Evolutionary conservation across 345 rosid genomes (phyloP).

Genomic region (Citrus mangshanensis): DNA sequence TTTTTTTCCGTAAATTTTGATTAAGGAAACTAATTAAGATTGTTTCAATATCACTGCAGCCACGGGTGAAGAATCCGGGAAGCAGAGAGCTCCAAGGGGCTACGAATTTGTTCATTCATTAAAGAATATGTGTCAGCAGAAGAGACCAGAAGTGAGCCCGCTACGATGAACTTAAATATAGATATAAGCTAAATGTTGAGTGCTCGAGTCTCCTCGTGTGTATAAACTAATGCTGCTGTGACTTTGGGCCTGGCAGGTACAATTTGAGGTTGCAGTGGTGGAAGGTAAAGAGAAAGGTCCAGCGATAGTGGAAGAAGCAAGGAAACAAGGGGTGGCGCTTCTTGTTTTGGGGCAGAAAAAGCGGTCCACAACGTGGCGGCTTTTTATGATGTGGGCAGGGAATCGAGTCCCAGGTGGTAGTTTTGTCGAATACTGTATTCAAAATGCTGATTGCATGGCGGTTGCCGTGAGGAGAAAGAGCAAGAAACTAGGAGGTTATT

Average conservation of each 20-base stretch:
- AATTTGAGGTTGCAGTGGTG: slow-evolving; percentile 57
- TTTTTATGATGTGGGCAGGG: slow-evolving; percentile 76
- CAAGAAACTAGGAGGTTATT: slow-evolving; percentile 81
- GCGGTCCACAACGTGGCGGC: slow-evolving; percentile 73
- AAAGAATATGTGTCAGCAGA: slow-evolving; percentile 59
- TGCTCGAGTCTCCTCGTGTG: too few species aligned
- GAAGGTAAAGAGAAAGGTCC: slow-evolving; percentile 84
- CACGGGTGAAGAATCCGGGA: slow-evolving; percentile 31
- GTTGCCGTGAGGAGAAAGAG: slow-evolving; percentile 80
- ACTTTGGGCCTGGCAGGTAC: slow-evolving; percentile 35
- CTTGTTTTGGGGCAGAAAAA: slow-evolving; percentile 77
- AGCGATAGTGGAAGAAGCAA: slow-evolving; percentile 78
- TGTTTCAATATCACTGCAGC: slow-evolving; percentile 11
- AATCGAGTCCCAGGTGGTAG: slow-evolving; percentile 41
- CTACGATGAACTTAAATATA: too few species aligned
- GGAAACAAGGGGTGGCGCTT: slow-evolving; percentile 52
- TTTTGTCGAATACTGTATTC: slow-evolving; percentile 79
- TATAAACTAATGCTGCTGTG: background rate
- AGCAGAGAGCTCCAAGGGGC: slow-evolving; percentile 48
- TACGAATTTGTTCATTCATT: slow-evolving; percentile 45
- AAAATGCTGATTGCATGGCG: slow-evolving; percentile 84
- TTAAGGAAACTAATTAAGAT: background rate
- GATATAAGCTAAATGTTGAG: too few species aligned
- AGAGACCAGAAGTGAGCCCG: slow-evolving; percentile 70
- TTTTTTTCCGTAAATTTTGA: background rate